Evolutionary conservation across 495 filamentous ascomycete species (phyloP).

Genomic region (Neurospora sp.): DNA sequence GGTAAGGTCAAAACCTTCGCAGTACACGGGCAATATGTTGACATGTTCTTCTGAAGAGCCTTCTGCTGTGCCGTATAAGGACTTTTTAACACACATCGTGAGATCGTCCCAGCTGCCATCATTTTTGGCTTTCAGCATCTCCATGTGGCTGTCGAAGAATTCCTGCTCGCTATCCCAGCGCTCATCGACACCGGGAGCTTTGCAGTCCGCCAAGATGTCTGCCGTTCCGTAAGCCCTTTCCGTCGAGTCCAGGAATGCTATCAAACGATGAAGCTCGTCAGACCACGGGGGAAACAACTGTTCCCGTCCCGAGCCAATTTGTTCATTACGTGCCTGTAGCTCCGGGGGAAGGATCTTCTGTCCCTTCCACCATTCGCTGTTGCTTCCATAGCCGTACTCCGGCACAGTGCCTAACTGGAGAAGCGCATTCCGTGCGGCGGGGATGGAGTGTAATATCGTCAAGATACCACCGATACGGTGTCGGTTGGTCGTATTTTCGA

Average conservation of each 20-base stretch:
- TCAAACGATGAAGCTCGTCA: conserved; percentile 62
- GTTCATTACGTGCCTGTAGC: conserved; percentile 39
- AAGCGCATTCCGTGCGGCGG: conserved; percentile 66
- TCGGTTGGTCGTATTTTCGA: conserved; percentile 9
- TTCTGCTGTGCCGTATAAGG: background rate
- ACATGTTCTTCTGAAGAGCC: background rate
- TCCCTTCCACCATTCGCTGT: conserved; percentile 82
- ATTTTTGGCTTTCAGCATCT: background rate
- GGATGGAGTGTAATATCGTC: conserved; percentile 77
- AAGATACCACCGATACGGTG: conserved; percentile 59
- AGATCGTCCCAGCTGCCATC: background rate
- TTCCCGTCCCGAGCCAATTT: background rate
- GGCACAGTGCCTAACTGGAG: conserved; percentile 42
- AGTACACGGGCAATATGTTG: background rate
- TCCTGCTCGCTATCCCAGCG: conserved; percentile 16
- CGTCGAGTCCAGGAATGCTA: conserved; percentile 76
- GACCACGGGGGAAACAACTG: conserved; percentile 26
- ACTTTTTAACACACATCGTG: background rate
- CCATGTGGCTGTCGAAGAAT: conserved; percentile 14
- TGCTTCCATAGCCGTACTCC: conserved; percentile 52
- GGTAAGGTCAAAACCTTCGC: background rate
- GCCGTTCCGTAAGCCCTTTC: conserved; percentile 72
- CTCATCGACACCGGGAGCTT: background rate
- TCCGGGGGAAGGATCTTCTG: conserved; percentile 48
- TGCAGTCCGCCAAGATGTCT: conserved; percentile 33